phyloP scores from a whole-genome alignment of 176 grass and related monocot genomes.

The Otatea glauca region DNA sequence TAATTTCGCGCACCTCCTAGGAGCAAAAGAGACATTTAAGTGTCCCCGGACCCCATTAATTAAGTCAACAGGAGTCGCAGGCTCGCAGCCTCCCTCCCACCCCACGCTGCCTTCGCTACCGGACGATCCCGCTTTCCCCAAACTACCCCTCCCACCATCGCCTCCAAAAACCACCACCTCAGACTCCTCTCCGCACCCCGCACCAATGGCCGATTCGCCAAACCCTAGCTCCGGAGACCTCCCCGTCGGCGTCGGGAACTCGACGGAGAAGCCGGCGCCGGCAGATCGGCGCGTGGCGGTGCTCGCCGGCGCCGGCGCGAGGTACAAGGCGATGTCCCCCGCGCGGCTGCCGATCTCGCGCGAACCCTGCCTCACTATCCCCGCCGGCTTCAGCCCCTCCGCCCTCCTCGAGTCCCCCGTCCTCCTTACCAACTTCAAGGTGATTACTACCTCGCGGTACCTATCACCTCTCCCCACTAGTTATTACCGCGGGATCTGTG shows the following conservation, averaged over 20 bases:
- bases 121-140: conserved; percentile 37
- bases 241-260: conserved; percentile 24
- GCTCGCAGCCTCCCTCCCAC: no score
- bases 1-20: conserved; percentile 4
- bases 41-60: conserved; percentile 31
- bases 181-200: conserved; percentile 8
- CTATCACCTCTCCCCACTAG: not conserved
- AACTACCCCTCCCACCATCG: conserved; percentile 59
- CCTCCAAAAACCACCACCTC: conserved; percentile 44
- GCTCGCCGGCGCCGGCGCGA: conserved; percentile 60
- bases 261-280: conserved; percentile 52
- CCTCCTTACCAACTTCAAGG: conserved; percentile 91
- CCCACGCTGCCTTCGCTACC: conserved; percentile 33
- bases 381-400: conserved; percentile 81
- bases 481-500: conserved; percentile 52
- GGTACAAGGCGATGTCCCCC: conserved; percentile 96
- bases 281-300: conserved; percentile 61
- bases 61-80: conserved; percentile 40
- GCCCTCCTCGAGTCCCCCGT: conserved; percentile 87
- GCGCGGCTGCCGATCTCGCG: conserved; percentile 86
- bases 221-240: conserved; percentile 58
- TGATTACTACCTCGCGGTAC: conserved; percentile 26
- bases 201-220: conserved; percentile 53
- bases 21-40: not conserved
- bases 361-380: conserved; percentile 84